Evolutionary conservation across 2,329 filamentous ascomycete genomes (phyloP), one percentile per base, ranked within the genome.

Genomic region (Fusarium albosuccineum): DNA sequence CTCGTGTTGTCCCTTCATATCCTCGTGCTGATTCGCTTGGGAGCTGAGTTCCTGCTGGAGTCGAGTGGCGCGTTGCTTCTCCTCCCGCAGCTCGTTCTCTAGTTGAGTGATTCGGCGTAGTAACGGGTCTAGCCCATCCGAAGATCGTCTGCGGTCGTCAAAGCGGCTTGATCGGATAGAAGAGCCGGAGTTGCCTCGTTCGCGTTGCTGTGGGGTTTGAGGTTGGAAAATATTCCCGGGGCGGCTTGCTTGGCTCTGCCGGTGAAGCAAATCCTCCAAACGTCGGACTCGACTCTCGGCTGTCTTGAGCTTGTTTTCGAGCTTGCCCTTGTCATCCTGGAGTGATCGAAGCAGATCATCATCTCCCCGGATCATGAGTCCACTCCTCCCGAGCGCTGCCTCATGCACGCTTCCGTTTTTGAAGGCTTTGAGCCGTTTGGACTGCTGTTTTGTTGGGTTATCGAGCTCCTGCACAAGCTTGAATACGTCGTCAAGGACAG

Each of bases 351-450:
- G 85, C 64, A 94, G 83, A 66, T 97, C 94, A 72, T 97, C 93
- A 64, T 96, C 92, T n/a, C 93, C 94, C 39, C 93, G 89, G 13
- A 97, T 87, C 72, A 97, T 81, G 9, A 97, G 85, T 1, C 93
- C 95, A 68, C 92, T 97, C 73, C 91, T 89, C n/a, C 93, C 93
- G 64, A 97, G 86, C 3, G 88, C 89, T n/a, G 91, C 91, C 76
- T 98, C 96, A 73, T 97, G 94, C 37, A 98, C 87, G 75, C 96
- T 98, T 14, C 96, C 96, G 75, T 97, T 96, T 76, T 97, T 97
- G 83, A 99, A 98, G 6, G 93, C 94, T 77, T 95, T 97, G 7
- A 96, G 88, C 59, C 93, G 89, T 78, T 93, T 94, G 63, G 90
- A 88, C 75, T 97, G 94, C 76, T 96, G 93, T 71, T 91, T 93